A percentile compares a stretch with the other conserved stretches of the same genome.
Evolutionary conservation across 345 rosid genomes (phyloP).

Genomic region (Corchorus olitorius): DNA sequence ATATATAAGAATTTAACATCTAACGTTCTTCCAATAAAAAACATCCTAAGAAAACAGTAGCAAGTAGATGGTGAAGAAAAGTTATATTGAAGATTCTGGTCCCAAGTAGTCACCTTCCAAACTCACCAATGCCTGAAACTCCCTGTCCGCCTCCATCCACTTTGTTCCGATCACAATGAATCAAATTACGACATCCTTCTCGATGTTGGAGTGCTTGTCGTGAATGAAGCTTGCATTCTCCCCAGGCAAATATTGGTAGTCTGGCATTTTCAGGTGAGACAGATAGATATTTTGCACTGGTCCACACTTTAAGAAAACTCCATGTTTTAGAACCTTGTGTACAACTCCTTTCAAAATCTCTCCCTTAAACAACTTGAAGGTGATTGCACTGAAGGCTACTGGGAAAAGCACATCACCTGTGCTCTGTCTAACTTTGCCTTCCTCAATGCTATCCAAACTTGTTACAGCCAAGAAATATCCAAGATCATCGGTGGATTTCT

Average conservation of each 20-base stretch:
- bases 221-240: slow-evolving; percentile 72
- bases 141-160: slow-evolving; percentile 84
- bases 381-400: slow-evolving; percentile 62
- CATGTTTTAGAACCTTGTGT: slow-evolving; percentile 80
- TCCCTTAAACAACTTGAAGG: slow-evolving; percentile 82
- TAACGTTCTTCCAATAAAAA: not conserved
- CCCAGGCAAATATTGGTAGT: slow-evolving; percentile 58
- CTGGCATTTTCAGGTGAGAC: slow-evolving; percentile 64
- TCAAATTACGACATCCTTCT: slow-evolving; percentile 53
- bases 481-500: slow-evolving; percentile 68
- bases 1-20: not conserved
- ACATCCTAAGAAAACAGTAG: not conserved
- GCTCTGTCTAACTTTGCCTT: slow-evolving; percentile 71
- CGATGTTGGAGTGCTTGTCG: slow-evolving; percentile 61
- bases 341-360: slow-evolving; percentile 74
- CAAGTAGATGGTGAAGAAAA: not conserved
- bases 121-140: slow-evolving; percentile 80
- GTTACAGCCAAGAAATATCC: slow-evolving; percentile 73
- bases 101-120: slow-evolving; percentile 83
- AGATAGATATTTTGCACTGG: slow-evolving; percentile 62
- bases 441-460: slow-evolving; percentile 58
- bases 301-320: slow-evolving; percentile 79
- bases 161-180: slow-evolving; percentile 68
- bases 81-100: slow-evolving; percentile 37
- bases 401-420: slow-evolving; percentile 83